These are phyloP conservation scores for Erigeron canadensis DNA, from an alignment of 129 eudicot species.

Conservation along the genomic window DNA sequence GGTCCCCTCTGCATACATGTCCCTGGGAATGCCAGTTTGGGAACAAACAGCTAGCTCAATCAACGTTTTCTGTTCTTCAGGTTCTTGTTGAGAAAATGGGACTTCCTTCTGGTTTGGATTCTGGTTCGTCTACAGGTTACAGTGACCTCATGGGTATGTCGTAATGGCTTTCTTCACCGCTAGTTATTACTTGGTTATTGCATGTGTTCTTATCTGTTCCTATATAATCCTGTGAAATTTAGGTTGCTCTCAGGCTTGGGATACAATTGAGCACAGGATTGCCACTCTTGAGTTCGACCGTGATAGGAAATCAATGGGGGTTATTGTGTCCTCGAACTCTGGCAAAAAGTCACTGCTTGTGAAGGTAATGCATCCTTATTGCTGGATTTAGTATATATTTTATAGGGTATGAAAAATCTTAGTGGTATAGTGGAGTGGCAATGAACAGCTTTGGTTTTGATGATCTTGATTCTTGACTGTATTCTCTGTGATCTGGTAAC, in stretches of 20 bases:
- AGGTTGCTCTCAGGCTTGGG: slow-evolving; percentile 56
- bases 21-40: not conserved
- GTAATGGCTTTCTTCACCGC: not conserved
- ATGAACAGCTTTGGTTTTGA: too few species aligned
- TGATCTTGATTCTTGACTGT: too few species aligned
- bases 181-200: not conserved
- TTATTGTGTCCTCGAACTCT: slow-evolving; percentile 49
- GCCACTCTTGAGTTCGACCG: slow-evolving; percentile 94
- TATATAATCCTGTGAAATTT: not conserved
- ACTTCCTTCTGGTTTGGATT: slow-evolving; percentile 49
- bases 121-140: slow-evolving; percentile 30
- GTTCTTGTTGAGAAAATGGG: slow-evolving; percentile 96
- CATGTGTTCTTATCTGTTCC: slow-evolving; percentile 1
- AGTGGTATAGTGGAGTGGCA: too few species aligned
- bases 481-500: too few species aligned
- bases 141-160: slow-evolving; percentile 46
- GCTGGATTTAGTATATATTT: too few species aligned
- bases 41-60: not conserved
- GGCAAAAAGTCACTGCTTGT: slow-evolving; percentile 74
- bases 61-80: slow-evolving; percentile 22
- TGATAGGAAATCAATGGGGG: slow-evolving; percentile 92
- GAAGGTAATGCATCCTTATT: slow-evolving; percentile 48
- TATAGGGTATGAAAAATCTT: too few species aligned
- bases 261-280: slow-evolving; percentile 46
- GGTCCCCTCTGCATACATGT: too few species aligned